These are phyloP conservation scores for Thermomyces lanuginosus DNA, from an alignment of 2,329 filamentous ascomycete genomes.

Conservation along the genomic window DNA sequence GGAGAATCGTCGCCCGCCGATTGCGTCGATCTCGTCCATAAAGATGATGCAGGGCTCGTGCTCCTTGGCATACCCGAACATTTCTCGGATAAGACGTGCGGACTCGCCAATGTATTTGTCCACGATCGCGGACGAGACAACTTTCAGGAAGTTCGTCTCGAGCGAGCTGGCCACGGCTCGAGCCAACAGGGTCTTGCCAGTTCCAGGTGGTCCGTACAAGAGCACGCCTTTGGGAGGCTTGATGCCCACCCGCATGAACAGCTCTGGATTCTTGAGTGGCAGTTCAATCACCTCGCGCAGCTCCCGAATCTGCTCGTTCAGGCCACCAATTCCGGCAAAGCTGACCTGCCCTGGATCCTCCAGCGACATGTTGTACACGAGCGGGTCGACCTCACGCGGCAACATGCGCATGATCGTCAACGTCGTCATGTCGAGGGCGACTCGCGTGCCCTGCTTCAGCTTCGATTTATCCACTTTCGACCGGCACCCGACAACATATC, in stretches of 20 bases:
- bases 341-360: slow-evolving; percentile 96
- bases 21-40: slow-evolving; percentile 99
- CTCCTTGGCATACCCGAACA: slow-evolving; percentile 99
- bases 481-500: slow-evolving; percentile 95
- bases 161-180: slow-evolving; percentile 89
- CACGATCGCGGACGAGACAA: slow-evolving; percentile 95
- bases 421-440: slow-evolving; percentile 97
- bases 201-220: slow-evolving; percentile 89
- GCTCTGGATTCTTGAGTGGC: slow-evolving; percentile 93
- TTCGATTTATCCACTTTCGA: slow-evolving; percentile 96
- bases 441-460: slow-evolving; percentile 94
- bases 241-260: slow-evolving; percentile 92
- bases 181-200: slow-evolving; percentile 87
- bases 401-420: slow-evolving; percentile 99
- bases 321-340: slow-evolving; percentile 90
- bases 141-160: slow-evolving; percentile 97
- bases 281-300: slow-evolving; percentile 94
- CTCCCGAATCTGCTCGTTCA: slow-evolving; percentile 97
- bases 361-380: slow-evolving; percentile 99
- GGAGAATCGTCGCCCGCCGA: slow-evolving; percentile 88
- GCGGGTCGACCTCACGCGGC: slow-evolving; percentile 89
- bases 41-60: slow-evolving; percentile 99
- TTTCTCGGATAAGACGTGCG: slow-evolving; percentile 88
- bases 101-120: slow-evolving; percentile 99
- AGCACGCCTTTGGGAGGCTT: slow-evolving; percentile 97